These are phyloP conservation scores for Jaltomata sinuosa DNA, from an alignment of 257 asterid species.

Conservation along the genomic window DNA sequence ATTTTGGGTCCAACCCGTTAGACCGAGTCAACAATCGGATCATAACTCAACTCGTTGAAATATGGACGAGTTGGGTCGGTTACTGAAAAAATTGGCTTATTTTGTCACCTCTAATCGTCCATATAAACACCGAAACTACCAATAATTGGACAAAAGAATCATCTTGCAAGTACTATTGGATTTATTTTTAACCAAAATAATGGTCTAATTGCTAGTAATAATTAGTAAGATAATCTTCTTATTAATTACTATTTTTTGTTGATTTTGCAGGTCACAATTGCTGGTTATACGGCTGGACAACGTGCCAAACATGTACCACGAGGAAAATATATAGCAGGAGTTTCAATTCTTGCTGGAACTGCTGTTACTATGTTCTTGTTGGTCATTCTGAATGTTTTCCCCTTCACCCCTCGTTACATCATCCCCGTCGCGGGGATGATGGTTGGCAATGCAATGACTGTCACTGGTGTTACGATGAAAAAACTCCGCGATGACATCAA, in stretches of 20 bases:
- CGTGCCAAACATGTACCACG: conserved; percentile 87
- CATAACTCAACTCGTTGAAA: neutral
- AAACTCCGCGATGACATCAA: conserved; percentile 85
- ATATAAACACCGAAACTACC: neutral
- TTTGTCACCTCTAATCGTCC: neutral
- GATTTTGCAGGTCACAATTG: conserved; percentile 45
- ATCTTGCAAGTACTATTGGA: neutral
- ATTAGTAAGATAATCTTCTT: too few relatives aligned
- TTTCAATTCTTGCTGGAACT: conserved; percentile 67
- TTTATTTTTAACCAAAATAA: neutral
- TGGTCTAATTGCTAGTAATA: neutral
- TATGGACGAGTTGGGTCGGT: neutral
- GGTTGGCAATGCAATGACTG: conserved; percentile 95
- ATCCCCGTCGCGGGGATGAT: conserved; percentile 93
- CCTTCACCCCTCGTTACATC: conserved; percentile 83
- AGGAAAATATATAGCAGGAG: conserved; percentile 77
- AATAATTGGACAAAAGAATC: too few relatives aligned
- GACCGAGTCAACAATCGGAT: neutral
- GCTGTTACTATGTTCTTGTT: conserved; percentile 52
- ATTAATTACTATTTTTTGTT: too few relatives aligned
- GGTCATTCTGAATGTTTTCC: conserved; percentile 56
- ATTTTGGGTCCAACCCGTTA: neutral
- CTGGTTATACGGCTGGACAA: conserved; percentile 91
- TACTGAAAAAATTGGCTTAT: neutral
- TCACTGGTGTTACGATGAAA: conserved; percentile 91